Evolutionary conservation across 306 rosid species (phyloP).

Genomic region (Medicago lupulina): DNA sequence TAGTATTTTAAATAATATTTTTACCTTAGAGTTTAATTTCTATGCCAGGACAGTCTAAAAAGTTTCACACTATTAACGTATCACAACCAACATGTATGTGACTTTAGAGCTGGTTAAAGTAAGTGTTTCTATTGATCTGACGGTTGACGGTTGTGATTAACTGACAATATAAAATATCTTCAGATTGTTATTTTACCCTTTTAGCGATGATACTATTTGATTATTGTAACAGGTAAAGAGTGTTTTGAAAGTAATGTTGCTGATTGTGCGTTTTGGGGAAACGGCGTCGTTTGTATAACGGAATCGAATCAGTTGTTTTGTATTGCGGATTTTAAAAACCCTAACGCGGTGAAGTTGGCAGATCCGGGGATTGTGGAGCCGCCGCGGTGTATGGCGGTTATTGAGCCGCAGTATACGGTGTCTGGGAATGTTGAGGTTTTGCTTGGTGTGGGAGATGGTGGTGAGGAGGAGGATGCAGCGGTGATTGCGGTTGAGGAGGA

Average conservation of each 20-base stretch:
- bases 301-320: conserved; percentile 71
- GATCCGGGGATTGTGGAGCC: conserved; percentile 78
- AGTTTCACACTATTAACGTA: no score
- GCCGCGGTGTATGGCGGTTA: conserved; percentile 90
- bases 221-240: conserved; percentile 41
- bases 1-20: no score
- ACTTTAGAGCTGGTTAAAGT: no score
- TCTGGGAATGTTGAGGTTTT: conserved; percentile 94
- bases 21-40: no score
- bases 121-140: no score
- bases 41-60: no score
- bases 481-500: conserved; percentile 92
- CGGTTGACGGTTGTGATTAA: no score
- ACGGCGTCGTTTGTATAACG: conserved; percentile 81
- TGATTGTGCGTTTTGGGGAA: conserved; percentile 90
- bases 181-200: no score
- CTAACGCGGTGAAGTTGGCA: conserved; percentile 64
- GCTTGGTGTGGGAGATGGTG: conserved; percentile 55
- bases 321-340: conserved; percentile 73
- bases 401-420: conserved; percentile 92
- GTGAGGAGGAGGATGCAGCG: conserved; percentile 52
- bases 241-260: conserved; percentile 87
- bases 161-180: no score
- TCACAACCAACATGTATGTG: no score
- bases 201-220: no score